phyloP scores from a whole-genome alignment of 2,329 filamentous ascomycete genomes.

The Dactylellina drechsleri region DNA sequence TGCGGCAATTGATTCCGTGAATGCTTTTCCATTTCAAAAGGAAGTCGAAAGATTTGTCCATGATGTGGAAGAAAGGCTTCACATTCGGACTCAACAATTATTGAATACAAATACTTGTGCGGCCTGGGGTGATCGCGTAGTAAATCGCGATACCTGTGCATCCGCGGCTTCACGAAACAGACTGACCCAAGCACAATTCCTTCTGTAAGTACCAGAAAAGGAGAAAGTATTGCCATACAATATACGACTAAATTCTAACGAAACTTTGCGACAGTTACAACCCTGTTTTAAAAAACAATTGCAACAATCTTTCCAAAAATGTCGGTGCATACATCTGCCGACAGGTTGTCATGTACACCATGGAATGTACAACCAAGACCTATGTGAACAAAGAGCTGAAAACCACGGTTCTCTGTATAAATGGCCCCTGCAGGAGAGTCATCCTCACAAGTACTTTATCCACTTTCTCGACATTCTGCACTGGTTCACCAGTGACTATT shows the following conservation, averaged over 20 bases:
- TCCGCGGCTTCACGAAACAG: background rate
- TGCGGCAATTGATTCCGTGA: background rate
- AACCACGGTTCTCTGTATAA: no score
- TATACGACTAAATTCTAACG: background rate
- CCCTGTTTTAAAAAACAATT: background rate
- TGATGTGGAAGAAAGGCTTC: background rate
- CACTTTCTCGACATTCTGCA: no score
- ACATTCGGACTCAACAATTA: background rate
- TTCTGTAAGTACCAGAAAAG: background rate
- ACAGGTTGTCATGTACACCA: background rate
- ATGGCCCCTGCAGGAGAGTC: no score
- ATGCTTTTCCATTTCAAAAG: background rate
- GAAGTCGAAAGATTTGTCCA: slow-evolving; percentile 4
- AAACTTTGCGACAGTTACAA: background rate
- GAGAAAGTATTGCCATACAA: background rate
- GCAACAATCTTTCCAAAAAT: background rate
- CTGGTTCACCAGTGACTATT: no score
- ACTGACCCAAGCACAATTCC: background rate
- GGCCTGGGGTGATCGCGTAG: background rate
- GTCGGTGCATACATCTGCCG: background rate
- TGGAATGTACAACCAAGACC: no score
- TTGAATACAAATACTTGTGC: background rate
- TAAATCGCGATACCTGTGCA: background rate
- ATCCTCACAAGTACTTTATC: no score
- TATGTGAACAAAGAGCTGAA: no score